Evolutionary conservation across 768 basidiomycete genomes (phyloP).

Genomic region (Chlorophyllum brunneum): DNA sequence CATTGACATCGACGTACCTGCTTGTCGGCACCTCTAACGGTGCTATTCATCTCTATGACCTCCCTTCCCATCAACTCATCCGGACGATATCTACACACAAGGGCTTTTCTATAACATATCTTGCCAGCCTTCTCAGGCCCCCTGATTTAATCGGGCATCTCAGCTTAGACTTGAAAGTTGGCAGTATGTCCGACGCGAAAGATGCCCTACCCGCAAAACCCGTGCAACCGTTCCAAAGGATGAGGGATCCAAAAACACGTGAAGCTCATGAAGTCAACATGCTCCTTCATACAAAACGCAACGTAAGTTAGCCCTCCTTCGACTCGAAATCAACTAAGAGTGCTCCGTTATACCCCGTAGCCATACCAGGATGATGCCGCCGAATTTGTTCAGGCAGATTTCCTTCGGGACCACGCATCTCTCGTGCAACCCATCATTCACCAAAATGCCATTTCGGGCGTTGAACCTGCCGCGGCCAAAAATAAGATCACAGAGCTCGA

Average conservation of each 20-base stretch:
- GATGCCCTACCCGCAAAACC: conserved; percentile 66
- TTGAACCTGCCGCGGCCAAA: conserved; percentile 37
- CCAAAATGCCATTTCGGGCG: conserved; percentile 14
- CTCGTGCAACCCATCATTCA: conserved; percentile 49
- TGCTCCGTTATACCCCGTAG: conserved; percentile 12
- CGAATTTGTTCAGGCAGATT: conserved; percentile 48
- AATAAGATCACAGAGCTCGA: conserved; percentile 66
- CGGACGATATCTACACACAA: conserved; percentile 76
- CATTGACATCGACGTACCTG: conserved; percentile 72
- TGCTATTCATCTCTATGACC: conserved; percentile 75
- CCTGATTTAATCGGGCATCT: conserved; percentile 83
- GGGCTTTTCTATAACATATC: conserved; percentile 62
- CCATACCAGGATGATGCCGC: conserved; percentile 27
- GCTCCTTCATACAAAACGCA: conserved; percentile 46
- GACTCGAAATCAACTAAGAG: background rate
- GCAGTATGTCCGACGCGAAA: conserved; percentile 36
- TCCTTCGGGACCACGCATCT: conserved; percentile 61
- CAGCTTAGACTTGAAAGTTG: conserved; percentile 45
- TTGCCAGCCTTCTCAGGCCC: conserved; percentile 81
- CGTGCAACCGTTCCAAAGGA: conserved; percentile 68
- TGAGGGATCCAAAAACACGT: conserved; percentile 61
- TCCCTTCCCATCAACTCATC: conserved; percentile 86
- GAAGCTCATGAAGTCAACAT: conserved; percentile 70
- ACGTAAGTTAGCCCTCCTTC: conserved; percentile 29
- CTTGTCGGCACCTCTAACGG: conserved; percentile 79